Percentiles rank a stretch among this genome's conserved stretches.
Conservation (phyloP, 805 yeast genomes). For the Starmera amethionina region DNA sequence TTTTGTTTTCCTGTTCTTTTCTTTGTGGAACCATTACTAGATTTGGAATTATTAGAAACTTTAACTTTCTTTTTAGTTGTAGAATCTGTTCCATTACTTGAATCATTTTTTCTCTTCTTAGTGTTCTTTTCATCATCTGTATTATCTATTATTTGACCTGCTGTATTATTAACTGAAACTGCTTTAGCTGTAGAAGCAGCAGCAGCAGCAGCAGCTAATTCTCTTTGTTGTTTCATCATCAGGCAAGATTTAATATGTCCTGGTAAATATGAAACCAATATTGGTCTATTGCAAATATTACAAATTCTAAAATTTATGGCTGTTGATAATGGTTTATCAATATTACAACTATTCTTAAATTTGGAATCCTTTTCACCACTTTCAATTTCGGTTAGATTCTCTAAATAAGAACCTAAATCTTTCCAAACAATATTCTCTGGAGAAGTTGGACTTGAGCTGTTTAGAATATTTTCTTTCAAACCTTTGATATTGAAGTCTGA, state of each 20-base stretch:
- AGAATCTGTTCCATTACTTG: constrained; percentile 4
- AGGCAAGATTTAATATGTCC: constrained; percentile 31
- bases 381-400: constrained; percentile 11
- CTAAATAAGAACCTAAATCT: constrained; percentile 22
- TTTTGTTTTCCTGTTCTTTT: constrained; percentile 47
- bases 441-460: background rate
- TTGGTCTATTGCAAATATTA: constrained; percentile 36
- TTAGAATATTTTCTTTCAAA: constrained; percentile 5
- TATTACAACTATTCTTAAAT: constrained; percentile 13
- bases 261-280: constrained; percentile 25
- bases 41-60: constrained; percentile 4
- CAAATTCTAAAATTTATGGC: constrained; percentile 36
- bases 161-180: no score
- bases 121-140: background rate
- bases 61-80: constrained; percentile 17
- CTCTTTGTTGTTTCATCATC: constrained; percentile 20
- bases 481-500: constrained; percentile 18
- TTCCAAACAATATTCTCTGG: constrained; percentile 18
- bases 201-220: constrained; percentile 2
- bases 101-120: background rate
- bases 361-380: constrained; percentile 1
- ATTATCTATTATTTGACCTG: no score
- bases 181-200: background rate
- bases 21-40: constrained; percentile 23
- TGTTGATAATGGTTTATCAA: constrained; percentile 25